Evolutionary conservation across 805 yeast genomes (phyloP).

Genomic region (Ogataea nakhonphanomensis): DNA sequence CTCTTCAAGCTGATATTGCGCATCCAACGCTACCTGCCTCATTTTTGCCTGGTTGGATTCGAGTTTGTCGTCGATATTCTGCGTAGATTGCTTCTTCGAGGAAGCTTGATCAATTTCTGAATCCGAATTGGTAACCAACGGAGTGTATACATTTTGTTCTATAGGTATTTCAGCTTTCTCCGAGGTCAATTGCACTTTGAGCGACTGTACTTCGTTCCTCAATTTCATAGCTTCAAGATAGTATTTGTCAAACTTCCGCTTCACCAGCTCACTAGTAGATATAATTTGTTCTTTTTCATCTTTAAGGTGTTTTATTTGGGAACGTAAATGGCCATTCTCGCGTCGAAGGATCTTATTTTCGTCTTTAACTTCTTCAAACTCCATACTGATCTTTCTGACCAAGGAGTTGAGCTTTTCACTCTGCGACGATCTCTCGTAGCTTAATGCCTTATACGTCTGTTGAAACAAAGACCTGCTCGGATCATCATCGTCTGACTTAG

Average conservation of each 20-base stretch:
- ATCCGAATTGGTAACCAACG: too few relatives aligned
- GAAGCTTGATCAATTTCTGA: not conserved
- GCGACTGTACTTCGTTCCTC: constrained; percentile 9
- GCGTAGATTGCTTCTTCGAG: not conserved
- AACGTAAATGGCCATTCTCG: constrained; percentile 5
- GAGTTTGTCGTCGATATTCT: constrained; percentile 11
- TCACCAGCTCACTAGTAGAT: constrained; percentile 13
- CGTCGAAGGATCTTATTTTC: constrained; percentile 8
- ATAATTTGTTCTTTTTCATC: constrained; percentile 9
- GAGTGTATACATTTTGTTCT: too few relatives aligned
- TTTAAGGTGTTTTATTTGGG: constrained; percentile 1
- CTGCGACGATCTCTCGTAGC: constrained; percentile 13
- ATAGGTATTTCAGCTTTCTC: too few relatives aligned
- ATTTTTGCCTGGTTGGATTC: constrained; percentile 8
- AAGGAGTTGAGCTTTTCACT: constrained; percentile 13
- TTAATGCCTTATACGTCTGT: constrained; percentile 18
- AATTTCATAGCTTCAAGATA: constrained; percentile 15
- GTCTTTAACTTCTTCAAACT: constrained; percentile 8
- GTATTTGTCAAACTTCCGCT: constrained; percentile 18
- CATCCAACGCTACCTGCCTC: constrained; percentile 5
- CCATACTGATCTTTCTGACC: constrained; percentile 14
- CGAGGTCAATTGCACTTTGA: not conserved
- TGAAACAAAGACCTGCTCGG: constrained; percentile 14
- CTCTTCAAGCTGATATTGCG: constrained; percentile 9
- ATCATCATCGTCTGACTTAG: constrained; percentile 12